A percentile compares a stretch with the other conserved stretches of the same genome.
Evolutionary conservation across 345 rosid genomes (phyloP).

Genomic region (Dovyalis caffra): DNA sequence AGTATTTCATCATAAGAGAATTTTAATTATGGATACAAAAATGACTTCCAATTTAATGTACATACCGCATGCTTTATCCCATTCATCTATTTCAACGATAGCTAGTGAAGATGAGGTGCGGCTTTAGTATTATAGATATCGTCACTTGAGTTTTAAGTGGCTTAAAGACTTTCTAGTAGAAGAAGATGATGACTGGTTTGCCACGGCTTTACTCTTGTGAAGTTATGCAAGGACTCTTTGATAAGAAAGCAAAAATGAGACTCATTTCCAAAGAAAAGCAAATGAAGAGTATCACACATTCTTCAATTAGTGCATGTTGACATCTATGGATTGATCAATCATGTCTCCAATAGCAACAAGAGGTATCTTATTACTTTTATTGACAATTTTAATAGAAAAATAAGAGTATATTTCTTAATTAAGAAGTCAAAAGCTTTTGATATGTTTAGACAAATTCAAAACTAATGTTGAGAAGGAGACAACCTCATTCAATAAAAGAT

Average conservation of each 20-base stretch:
- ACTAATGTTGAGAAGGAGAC: background rate
- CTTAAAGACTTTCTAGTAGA: background rate
- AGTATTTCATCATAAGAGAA: background rate
- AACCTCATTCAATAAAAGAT: background rate
- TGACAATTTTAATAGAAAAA: background rate
- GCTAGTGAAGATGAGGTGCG: too few species aligned
- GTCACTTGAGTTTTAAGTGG: slow-evolving; percentile 6
- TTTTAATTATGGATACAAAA: background rate
- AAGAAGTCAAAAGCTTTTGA: background rate
- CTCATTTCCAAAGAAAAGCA: slow-evolving; percentile 2
- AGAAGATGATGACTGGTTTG: slow-evolving; percentile 5
- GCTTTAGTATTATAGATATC: background rate
- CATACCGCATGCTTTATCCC: background rate
- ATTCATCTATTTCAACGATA: too few species aligned
- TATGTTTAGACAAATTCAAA: background rate
- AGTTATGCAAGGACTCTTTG: background rate
- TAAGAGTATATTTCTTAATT: too few species aligned
- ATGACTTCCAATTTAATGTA: background rate
- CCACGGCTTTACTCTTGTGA: background rate
- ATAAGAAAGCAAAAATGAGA: background rate
- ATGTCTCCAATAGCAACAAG: background rate
- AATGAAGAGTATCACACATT: background rate
- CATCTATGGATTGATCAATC: slow-evolving; percentile 3
- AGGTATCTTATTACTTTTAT: slow-evolving; percentile 1
- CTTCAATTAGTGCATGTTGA: slow-evolving; percentile 12